Base-by-base conservation (phyloP, 2,329 filamentous ascomycete species). In the Microthyrium microscopicum region DNA sequence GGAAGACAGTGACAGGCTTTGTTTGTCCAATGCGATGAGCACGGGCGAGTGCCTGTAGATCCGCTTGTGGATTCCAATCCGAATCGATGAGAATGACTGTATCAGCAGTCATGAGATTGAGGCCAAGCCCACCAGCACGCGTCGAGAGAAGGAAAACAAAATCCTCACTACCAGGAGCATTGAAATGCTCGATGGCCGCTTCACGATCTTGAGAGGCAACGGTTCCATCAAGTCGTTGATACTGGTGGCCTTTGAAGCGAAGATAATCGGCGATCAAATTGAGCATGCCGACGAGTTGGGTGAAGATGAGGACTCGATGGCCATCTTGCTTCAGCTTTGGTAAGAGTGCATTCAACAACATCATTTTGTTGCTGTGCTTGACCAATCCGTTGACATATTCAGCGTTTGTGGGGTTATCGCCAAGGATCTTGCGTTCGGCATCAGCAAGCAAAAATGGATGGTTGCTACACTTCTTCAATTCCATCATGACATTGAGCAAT, bases 251-350 rank as follows among this genome's bases (percentile, higher is more conserved):
- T 41, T 89, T 78, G 34, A 89, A 70, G 33, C 83, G 80, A 42
- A 95, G 71, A 51, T 98, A 98, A 47, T 98, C 87, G 29, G 83
- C 82, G 2, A 98, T 66, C 34, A 98, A 89, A 48, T 98, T 85
- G 16, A 98, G 69, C 80, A 98, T 95, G 51, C 83, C 91, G 22
- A 98, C 91, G 89, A 98, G 98, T 52, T 98, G 89, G 53, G 87
- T 95, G 63, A 98, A 98, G 42, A 98, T 95, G 41, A 98, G 61
- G 9, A 98, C 91, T 35, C 89, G 81, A 55, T 98, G 89, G 30
- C 82, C 83, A 48, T 98, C 89, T 44, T 77, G 81, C 54, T 79
- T 93, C 43, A 98, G 61, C 57, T 98, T 98, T 5, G 79, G 78
- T 8, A 98, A 67, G n/a, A 98, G 73, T 51, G 85, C 83, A 46